Conservation (phyloP, 2,329 filamentous ascomycete species). For the Xylariaceae sp. region DNA sequence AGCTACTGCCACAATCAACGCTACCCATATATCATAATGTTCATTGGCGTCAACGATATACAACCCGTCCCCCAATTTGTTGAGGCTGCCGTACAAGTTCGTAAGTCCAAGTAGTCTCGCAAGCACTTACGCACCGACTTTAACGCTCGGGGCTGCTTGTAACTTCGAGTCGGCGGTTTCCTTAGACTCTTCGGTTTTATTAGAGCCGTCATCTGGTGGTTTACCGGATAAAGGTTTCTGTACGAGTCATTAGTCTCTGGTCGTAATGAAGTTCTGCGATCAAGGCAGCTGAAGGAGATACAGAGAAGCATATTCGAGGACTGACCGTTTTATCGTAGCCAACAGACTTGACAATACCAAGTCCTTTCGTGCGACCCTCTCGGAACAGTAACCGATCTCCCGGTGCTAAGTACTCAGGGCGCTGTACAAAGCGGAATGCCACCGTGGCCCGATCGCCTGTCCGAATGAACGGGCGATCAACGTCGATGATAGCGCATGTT, state of each 20-base stretch:
- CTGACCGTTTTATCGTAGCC: conserved; percentile 64
- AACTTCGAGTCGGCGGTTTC: too few species aligned
- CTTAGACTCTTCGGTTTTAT: conserved; percentile 10
- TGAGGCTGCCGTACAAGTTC: background rate
- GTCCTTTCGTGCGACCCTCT: conserved; percentile 89
- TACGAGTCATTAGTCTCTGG: too few species aligned
- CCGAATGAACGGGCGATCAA: conserved; percentile 91
- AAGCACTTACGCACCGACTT: conserved; percentile 15
- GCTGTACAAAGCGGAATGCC: conserved; percentile 89
- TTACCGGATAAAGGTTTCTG: conserved; percentile 29
- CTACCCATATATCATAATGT: background rate
- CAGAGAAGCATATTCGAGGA: too few species aligned
- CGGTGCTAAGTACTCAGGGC: conserved; percentile 85
- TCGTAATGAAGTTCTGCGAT: too few species aligned
- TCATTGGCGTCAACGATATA: background rate
- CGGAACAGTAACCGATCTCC: conserved; percentile 90
- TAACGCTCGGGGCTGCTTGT: conserved; percentile 16
- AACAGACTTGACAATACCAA: conserved; percentile 89
- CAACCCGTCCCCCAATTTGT: background rate
- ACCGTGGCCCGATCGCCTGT: conserved; percentile 93
- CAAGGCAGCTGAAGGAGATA: too few species aligned
- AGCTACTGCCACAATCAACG: too few species aligned
- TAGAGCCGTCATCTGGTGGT: conserved; percentile 11
- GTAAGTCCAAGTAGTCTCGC: background rate
- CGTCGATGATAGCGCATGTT: conserved; percentile 95